phyloP scores from a whole-genome alignment of 2,329 filamentous ascomycete species.

The Plectosphaerella sp. region DNA sequence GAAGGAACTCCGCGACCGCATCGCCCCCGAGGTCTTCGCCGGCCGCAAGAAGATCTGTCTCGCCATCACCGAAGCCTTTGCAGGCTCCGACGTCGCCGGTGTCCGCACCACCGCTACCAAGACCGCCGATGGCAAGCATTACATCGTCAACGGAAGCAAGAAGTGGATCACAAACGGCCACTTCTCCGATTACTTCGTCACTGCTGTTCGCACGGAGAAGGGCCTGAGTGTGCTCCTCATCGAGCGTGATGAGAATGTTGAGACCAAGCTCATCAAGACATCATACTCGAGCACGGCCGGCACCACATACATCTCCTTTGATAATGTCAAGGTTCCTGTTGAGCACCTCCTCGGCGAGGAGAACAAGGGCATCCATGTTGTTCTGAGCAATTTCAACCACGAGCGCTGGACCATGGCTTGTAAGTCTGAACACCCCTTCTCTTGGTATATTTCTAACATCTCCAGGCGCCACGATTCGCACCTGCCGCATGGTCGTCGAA shows the following conservation, averaged over 20 bases:
- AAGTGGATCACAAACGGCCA: conserved; percentile 86
- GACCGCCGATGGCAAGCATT: conserved; percentile 70
- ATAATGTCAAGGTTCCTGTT: conserved; percentile 81
- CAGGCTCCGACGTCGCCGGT: conserved; percentile 76
- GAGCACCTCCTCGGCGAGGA: conserved; percentile 75
- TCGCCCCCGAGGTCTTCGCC: conserved; percentile 68
- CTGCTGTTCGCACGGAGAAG: conserved; percentile 73
- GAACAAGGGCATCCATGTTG: conserved; percentile 80
- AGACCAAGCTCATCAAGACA: conserved; percentile 76
- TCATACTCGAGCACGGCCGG: conserved; percentile 75
- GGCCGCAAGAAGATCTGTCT: conserved; percentile 87
- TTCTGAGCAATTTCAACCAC: conserved; percentile 86
- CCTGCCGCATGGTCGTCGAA: conserved; percentile 67
- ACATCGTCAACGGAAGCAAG: conserved; percentile 69
- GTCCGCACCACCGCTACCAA: conserved; percentile 75
- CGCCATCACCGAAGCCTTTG: conserved; percentile 85
- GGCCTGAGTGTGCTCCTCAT: conserved; percentile 75
- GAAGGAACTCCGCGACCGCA: conserved; percentile 53
- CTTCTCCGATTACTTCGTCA: conserved; percentile 80
- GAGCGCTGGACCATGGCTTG: conserved; percentile 75
- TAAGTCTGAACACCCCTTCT: conserved; percentile 24
- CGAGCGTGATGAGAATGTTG: conserved; percentile 67
- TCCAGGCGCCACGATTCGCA: conserved; percentile 54
- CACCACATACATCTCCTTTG: conserved; percentile 76
- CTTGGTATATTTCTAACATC: conserved; percentile 6